These are phyloP conservation scores for Cyberlindnera amylophila DNA, from an alignment of 805 yeast species.

Conservation along the genomic window DNA sequence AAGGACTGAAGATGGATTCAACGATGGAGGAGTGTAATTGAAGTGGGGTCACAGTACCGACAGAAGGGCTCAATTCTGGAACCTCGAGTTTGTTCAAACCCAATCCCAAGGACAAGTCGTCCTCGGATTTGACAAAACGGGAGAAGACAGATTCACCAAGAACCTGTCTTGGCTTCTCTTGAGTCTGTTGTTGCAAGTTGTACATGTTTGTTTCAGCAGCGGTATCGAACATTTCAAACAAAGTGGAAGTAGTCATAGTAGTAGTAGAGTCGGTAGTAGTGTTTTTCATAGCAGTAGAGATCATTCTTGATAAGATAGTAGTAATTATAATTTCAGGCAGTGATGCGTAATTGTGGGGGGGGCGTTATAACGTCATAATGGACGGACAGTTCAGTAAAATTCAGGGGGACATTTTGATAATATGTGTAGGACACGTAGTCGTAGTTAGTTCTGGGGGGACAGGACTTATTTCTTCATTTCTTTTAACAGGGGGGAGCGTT, in stretches of 20 bases:
- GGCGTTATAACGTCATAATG: conserved; percentile 25
- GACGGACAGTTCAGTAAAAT: conserved; percentile 18
- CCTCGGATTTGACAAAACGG: conserved; percentile 24
- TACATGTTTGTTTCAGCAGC: conserved; percentile 17
- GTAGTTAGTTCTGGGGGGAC: conserved; percentile 11
- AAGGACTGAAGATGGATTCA: conserved; percentile 44
- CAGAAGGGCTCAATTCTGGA: conserved; percentile 26
- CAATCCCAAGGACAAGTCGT: conserved; percentile 18
- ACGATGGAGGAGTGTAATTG: conserved; percentile 61
- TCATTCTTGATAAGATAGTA: background rate
- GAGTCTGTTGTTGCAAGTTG: conserved; percentile 12
- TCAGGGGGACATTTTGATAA: conserved; percentile 26
- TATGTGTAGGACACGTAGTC: background rate
- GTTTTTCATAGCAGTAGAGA: conserved; percentile 5
- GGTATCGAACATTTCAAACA: conserved; percentile 27
- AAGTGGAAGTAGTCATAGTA: conserved; percentile 19
- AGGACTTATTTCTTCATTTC: conserved; percentile 7
- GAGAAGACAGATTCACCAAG: conserved; percentile 29
- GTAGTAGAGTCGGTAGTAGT: conserved; percentile 13
- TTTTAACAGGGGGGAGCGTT: conserved; percentile 4
- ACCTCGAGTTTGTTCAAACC: conserved; percentile 23
- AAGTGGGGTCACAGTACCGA: conserved; percentile 42
- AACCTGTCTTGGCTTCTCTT: conserved; percentile 27
- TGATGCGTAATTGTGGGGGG: conserved; percentile 5
- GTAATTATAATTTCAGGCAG: conserved; percentile 2